Base-by-base conservation (phyloP, 2,329 filamentous ascomycete species). In the Phyllosticta citribraziliensis region DNA sequence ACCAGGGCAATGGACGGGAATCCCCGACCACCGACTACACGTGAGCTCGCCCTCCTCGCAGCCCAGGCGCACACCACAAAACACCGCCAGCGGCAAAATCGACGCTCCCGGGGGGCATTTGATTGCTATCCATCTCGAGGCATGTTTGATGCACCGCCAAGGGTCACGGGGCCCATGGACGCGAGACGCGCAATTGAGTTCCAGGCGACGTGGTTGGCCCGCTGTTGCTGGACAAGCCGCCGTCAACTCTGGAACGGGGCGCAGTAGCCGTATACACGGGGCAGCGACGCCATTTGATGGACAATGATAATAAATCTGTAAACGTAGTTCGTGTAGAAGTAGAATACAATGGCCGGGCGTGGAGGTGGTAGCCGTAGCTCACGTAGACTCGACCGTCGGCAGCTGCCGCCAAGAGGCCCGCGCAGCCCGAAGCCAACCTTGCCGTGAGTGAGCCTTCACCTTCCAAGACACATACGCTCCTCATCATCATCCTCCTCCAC, bases 401-500 rank as follows among this genome's bases (percentile, higher is more conserved):
- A 60, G 54, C 52, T 60, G 58, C 53, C 58, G 58, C 53, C 40
- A 50, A 52, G 19, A 55, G 58, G 53, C 53, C 58, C 58, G 58
- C 55, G 65, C 58, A 60, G 60, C 55, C 53, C 54, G 59, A 54
- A 51, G 59, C 55, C 59, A 61, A 61, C 59, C 57, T 60, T 60
- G 58, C 55, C 27, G 27, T 47, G 40, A 47, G 40, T 47, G 40
- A 47, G 40, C 55, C 59, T 57, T 61, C 59, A 61, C 54, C 59
- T 61, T 27, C 54, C 52, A 30, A 35, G 53, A 30, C 59, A 40
- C 55, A 47, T 33, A 53, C 51, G 35, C 53, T 54, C 56, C 58
- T 58, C 62, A 62, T 30, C 27, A 30, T 30, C 55, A 51, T 50
- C 40, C 55, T 60, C 64, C 64, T 63, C 63, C 64, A 62, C 63